phyloP scores from a whole-genome alignment of 805 yeast genomes.

The Zygosaccharomyces lentus region DNA sequence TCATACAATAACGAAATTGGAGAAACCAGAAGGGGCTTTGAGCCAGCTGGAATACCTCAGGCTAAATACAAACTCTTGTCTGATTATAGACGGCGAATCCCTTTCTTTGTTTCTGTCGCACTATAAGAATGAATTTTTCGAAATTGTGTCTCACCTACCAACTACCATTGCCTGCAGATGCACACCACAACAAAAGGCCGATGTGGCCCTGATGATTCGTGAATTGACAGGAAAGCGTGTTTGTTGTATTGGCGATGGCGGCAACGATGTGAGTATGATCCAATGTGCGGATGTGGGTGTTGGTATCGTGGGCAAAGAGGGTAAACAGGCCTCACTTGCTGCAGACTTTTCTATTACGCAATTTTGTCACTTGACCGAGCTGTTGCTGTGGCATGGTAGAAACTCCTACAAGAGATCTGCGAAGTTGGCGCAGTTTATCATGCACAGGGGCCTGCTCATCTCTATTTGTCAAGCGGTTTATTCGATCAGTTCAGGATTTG shows the following conservation, averaged over 20 bases:
- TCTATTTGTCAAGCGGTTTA: slow-evolving; percentile 94
- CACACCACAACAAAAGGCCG: slow-evolving; percentile 98
- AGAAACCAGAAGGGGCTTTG: slow-evolving; percentile 58
- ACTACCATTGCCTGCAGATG: slow-evolving; percentile 98
- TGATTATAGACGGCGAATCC: slow-evolving; percentile 92
- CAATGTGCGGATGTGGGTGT: slow-evolving; percentile 99
- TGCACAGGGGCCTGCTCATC: slow-evolving; percentile 91
- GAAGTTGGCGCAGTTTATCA: slow-evolving; percentile 89
- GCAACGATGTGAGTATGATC: slow-evolving; percentile 98
- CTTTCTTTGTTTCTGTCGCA: slow-evolving; percentile 61
- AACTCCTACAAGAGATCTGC: slow-evolving; percentile 95
- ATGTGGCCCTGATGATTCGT: slow-evolving; percentile 78
- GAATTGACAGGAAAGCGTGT: slow-evolving; percentile 81
- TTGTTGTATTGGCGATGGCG: slow-evolving; percentile 99
- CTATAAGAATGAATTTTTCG: slow-evolving; percentile 69
- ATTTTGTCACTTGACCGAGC: slow-evolving; percentile 80
- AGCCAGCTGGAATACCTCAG: slow-evolving; percentile 69
- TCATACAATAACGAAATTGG: slow-evolving; percentile 71
- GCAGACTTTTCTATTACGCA: slow-evolving; percentile 95
- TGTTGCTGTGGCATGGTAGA: slow-evolving; percentile 95
- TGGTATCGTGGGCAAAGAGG: slow-evolving; percentile 98
- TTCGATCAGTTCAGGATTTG: slow-evolving; percentile 80
- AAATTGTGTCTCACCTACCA: slow-evolving; percentile 71
- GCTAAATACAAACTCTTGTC: slow-evolving; percentile 53
- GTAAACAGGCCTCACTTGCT: slow-evolving; percentile 93